Base-by-base conservation (phyloP, 2,329 filamentous ascomycete species). In the Aureobasidium namibiae region DNA sequence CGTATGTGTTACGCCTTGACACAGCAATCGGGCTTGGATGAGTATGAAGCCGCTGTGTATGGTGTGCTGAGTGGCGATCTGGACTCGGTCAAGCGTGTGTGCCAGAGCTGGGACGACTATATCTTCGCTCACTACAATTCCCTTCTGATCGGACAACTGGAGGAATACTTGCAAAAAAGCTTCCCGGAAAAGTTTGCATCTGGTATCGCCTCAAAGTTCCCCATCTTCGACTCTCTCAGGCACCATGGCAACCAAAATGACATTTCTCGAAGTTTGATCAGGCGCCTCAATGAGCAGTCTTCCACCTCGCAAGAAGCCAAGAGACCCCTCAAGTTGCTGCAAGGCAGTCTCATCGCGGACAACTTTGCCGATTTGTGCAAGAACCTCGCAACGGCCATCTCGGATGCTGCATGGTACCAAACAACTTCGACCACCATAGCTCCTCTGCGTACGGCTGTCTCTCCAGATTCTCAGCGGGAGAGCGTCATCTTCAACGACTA, bases 121-220 rank as follows among this genome's bases (percentile, higher is more conserved):
- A 79, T 96, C 18, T 96, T 94, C 71, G 86, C 87, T 36, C 85
- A 92, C 70, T 94, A 94, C 76, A 96, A 95, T 68, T 86, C 89
- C n/a, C 77, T 92, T 5, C 74, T 96, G 10, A 82, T 92, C 57
- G 83, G 85, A 2, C 87, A 92, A 66, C 92, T 95, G 69, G 88
- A 92, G 65, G 76, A 78, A 3, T 95, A 88, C 67, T 75, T 89
- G 59, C 74, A 83, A 62, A 75, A 75, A 23, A 76, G 80, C 63
- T 80, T 81, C 65, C 76, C 82, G 11, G 73, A 81, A 18, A 79
- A 80, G 34, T 73, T 80, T 18, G 75, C 81, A 23, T 76, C 82
- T 29, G 73, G 74, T n/a, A 69, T 84, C 49, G 77, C 79, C 6
- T 80, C 83, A 36, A 80, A 81, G 2, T 85, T 88, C 61, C 76